phyloP scores from a whole-genome alignment of 2,329 filamentous ascomycete species.

The Dothistroma pini region DNA sequence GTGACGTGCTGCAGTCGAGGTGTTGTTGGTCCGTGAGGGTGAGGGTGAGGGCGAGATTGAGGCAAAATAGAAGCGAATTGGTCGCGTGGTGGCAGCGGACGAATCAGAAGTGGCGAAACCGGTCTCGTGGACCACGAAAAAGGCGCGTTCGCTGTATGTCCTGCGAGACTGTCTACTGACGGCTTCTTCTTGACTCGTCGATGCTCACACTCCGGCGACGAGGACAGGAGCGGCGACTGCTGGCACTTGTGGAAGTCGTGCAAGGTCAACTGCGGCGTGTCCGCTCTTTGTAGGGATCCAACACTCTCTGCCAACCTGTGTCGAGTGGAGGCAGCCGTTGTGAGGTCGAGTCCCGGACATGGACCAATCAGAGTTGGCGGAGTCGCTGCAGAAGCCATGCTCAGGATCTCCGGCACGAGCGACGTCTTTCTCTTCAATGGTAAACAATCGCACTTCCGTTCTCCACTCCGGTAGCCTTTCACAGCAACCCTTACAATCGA shows the following conservation, averaged over 20 bases:
- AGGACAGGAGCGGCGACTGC: conserved; percentile 16
- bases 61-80: conserved; percentile 16
- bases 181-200: conserved; percentile 18
- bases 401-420: neutral
- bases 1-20: conserved; percentile 22
- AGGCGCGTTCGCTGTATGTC: neutral
- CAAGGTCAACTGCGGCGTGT: conserved; percentile 18
- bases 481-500: neutral
- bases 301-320: conserved; percentile 9
- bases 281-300: conserved; percentile 10
- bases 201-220: conserved; percentile 15
- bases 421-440: neutral
- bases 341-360: conserved; percentile 1
- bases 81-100: conserved; percentile 1
- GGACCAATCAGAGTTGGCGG: conserved; percentile 6
- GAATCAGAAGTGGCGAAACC: conserved; percentile 4
- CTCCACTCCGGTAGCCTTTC: neutral
- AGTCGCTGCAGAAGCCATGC: neutral
- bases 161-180: conserved; percentile 17
- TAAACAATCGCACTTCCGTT: neutral
- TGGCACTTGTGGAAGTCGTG: conserved; percentile 22
- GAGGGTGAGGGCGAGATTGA: conserved; percentile 13
- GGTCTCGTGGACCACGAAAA: conserved; percentile 8
- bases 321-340: conserved; percentile 2
- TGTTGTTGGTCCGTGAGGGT: conserved; percentile 11